Percentiles rank a stretch among this genome's conserved stretches.
These are phyloP conservation scores for Ajuga chamaepitys DNA, from an alignment of 257 asterid species.

Conservation along the genomic window DNA sequence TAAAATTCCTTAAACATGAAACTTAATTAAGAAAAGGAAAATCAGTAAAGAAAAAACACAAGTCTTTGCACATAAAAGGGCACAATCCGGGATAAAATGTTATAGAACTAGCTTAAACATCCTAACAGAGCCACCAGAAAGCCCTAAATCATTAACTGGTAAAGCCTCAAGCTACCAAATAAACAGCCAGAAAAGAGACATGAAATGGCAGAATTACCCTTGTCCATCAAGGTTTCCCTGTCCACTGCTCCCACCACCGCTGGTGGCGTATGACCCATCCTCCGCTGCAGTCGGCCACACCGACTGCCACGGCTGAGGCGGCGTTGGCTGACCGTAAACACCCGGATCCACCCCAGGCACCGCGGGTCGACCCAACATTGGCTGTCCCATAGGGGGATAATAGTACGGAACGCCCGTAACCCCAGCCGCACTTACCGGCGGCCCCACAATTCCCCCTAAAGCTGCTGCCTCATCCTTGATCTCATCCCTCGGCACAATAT, in stretches of 20 bases:
- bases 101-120: too few species aligned
- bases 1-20: too few species aligned
- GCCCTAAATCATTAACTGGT: too few species aligned
- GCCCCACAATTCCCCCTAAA: slow-evolving; percentile 35
- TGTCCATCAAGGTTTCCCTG: slow-evolving; percentile 66
- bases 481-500: slow-evolving; percentile 86
- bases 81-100: too few species aligned
- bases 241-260: slow-evolving; percentile 40
- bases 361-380: slow-evolving; percentile 76
- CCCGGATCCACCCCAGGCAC: slow-evolving; percentile 57
- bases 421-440: slow-evolving; percentile 43
- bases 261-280: slow-evolving; percentile 55
- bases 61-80: too few species aligned
- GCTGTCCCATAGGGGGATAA: slow-evolving; percentile 77
- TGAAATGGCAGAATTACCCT: slow-evolving; percentile 59
- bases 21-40: too few species aligned
- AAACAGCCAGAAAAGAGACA: too few species aligned
- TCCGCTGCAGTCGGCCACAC: slow-evolving; percentile 64
- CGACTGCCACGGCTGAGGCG: slow-evolving; percentile 81
- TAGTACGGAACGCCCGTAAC: slow-evolving; percentile 81
- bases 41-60: too few species aligned
- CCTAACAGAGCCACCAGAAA: too few species aligned
- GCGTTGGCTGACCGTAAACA: slow-evolving; percentile 43
- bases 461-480: slow-evolving; percentile 66
- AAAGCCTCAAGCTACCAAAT: too few species aligned